Conservation (phyloP, 192 early-diverging fungal genomes). For the Coemansia guatemalensis region DNA sequence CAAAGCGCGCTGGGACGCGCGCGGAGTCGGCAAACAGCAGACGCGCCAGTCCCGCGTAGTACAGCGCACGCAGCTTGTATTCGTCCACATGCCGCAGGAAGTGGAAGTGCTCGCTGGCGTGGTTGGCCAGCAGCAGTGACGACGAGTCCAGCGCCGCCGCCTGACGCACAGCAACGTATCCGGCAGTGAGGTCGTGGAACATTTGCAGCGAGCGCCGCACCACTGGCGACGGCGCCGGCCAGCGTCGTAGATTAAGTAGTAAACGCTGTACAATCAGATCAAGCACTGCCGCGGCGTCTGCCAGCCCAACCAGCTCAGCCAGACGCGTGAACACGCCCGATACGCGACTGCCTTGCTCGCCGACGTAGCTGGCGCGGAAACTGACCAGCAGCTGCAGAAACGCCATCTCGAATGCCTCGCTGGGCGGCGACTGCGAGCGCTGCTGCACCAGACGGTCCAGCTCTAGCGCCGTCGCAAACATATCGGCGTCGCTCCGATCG, state of each 20-base stretch:
- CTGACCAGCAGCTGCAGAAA: constrained; percentile 76
- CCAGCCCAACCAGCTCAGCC: constrained; percentile 65
- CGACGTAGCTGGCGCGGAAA: constrained; percentile 80
- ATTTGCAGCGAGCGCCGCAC: constrained; percentile 68
- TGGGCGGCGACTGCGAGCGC: constrained; percentile 55
- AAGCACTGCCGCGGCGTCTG: constrained; percentile 54
- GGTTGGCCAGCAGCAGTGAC: constrained; percentile 67
- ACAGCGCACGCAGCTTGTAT: constrained; percentile 63
- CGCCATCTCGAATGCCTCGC: constrained; percentile 72
- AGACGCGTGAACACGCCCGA: constrained; percentile 68
- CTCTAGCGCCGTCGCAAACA: constrained; percentile 66
- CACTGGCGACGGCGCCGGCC: constrained; percentile 56
- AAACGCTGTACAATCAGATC: constrained; percentile 45
- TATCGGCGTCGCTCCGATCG: constrained; percentile 74
- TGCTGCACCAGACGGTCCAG: constrained; percentile 68
- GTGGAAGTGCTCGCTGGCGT: constrained; percentile 67
- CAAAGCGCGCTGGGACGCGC: constrained; percentile 57
- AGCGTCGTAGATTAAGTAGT: constrained; percentile 64
- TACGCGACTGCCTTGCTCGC: constrained; percentile 62
- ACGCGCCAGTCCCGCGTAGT: constrained; percentile 77
- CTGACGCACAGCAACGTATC: constrained; percentile 75
- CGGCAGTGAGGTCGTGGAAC: constrained; percentile 74
- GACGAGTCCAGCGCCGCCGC: constrained; percentile 75
- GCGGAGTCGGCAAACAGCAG: constrained; percentile 73
- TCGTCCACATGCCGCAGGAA: constrained; percentile 66